Evolutionary conservation across 1,139 yeast genomes (phyloP).

Genomic region (Pichia sp.): DNA sequence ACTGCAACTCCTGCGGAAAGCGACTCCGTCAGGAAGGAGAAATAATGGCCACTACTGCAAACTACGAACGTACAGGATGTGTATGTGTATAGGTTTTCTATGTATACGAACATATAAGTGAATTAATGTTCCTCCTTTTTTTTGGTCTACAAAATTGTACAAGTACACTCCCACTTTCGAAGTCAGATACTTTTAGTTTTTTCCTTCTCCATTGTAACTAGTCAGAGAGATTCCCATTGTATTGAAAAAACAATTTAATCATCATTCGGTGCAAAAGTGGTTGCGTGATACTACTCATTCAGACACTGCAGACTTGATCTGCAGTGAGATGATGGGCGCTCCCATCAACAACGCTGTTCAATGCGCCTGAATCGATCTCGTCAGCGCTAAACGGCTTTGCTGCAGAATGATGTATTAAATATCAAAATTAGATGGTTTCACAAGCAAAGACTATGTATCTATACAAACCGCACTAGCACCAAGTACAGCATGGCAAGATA

Average conservation of each 20-base stretch:
- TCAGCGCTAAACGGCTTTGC: too few species aligned
- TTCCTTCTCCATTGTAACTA: slow-evolving; percentile 14
- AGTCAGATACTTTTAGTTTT: slow-evolving; percentile 12
- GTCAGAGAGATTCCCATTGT: slow-evolving; percentile 20
- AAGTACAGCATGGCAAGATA: neutral
- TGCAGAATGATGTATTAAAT: too few species aligned
- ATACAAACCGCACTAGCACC: neutral
- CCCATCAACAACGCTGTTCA: neutral
- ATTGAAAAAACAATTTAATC: slow-evolving; percentile 13
- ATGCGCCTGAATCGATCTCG: neutral
- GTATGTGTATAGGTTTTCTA: neutral
- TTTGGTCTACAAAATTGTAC: neutral
- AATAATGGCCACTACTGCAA: neutral
- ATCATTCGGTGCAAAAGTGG: neutral
- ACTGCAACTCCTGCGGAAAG: slow-evolving; percentile 23
- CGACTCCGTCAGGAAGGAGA: slow-evolving; percentile 2
- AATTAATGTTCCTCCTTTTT: neutral
- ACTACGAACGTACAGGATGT: neutral
- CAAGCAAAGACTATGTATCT: neutral
- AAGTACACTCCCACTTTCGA: neutral
- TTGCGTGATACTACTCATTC: too few species aligned
- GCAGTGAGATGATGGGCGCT: neutral
- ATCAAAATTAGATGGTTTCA: neutral
- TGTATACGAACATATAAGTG: neutral
- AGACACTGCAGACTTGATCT: neutral